Conservation (phyloP, 2,329 filamentous ascomycete genomes). For the Catunica adiposa region DNA sequence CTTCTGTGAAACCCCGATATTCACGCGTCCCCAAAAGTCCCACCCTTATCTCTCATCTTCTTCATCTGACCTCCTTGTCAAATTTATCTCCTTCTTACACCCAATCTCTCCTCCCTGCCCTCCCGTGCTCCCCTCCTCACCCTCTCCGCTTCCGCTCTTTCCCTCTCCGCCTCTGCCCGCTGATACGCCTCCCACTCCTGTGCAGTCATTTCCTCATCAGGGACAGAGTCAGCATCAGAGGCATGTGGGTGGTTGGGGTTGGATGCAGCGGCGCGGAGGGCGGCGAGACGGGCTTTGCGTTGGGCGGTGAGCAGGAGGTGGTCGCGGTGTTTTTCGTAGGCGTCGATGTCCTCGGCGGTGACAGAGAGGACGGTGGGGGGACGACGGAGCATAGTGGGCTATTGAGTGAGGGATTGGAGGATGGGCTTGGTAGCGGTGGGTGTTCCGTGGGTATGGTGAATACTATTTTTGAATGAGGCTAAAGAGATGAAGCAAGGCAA, state of each 20-base stretch:
- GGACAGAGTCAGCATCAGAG: background rate
- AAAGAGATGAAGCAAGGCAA: too few species aligned
- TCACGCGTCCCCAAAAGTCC: background rate
- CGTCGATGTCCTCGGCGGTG: slow-evolving; percentile 52
- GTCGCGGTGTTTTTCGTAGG: slow-evolving; percentile 48
- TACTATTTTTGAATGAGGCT: too few species aligned
- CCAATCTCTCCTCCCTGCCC: background rate
- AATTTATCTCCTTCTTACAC: background rate
- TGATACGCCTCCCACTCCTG: slow-evolving; percentile 12
- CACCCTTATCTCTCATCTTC: background rate
- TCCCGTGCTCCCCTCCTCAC: slow-evolving; percentile 10
- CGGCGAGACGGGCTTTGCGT: slow-evolving; percentile 14
- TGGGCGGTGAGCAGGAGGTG: slow-evolving; percentile 24
- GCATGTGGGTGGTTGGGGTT: slow-evolving; percentile 6
- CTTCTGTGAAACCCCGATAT: too few species aligned
- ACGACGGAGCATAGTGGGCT: slow-evolving; percentile 44
- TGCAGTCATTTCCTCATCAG: slow-evolving; percentile 14
- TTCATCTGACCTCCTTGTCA: background rate
- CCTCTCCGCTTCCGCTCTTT: slow-evolving; percentile 17
- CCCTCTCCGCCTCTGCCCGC: slow-evolving; percentile 14
- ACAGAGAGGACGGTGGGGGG: slow-evolving; percentile 51
- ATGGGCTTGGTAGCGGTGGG: background rate
- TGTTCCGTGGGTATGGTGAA: background rate
- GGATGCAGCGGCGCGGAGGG: slow-evolving; percentile 15
- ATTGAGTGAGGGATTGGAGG: too few species aligned